Conservation (phyloP, 257 asterid genomes). For the Fraxinus pennsylvanica region DNA sequence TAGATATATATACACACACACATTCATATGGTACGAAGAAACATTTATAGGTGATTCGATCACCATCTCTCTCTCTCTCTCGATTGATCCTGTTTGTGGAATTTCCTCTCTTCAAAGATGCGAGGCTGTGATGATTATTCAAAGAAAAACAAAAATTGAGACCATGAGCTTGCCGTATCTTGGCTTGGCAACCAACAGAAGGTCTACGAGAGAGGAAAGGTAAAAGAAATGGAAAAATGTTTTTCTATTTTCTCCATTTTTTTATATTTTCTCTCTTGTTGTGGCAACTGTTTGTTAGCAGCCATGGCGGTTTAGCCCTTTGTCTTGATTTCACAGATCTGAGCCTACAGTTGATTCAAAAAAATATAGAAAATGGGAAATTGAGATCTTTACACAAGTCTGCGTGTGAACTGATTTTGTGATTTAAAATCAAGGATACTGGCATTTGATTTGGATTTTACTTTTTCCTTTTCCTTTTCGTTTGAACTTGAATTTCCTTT, state of each 20-base stretch:
- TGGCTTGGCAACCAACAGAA: not conserved
- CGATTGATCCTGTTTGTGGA: not conserved
- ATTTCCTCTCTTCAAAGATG: not conserved
- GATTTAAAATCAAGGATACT: not conserved
- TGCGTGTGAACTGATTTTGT: not conserved
- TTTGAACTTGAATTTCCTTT: too few species aligned
- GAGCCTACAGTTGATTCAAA: not conserved
- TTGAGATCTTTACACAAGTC: not conserved
- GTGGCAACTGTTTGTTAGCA: not conserved
- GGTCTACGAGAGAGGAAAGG: not conserved
- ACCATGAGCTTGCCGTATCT: not conserved
- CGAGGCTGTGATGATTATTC: conserved; percentile 9
- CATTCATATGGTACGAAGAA: not conserved
- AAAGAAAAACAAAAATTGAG: not conserved
- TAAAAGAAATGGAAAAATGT: not conserved
- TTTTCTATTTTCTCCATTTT: not conserved
- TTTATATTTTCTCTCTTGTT: not conserved
- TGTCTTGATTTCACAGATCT: conserved; percentile 1
- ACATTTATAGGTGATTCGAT: not conserved
- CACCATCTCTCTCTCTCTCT: not conserved
- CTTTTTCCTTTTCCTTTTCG: too few species aligned
- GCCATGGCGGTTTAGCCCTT: conserved; percentile 3
- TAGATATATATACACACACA: not conserved
- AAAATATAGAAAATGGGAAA: too few species aligned
- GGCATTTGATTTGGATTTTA: too few species aligned